These are phyloP conservation scores for Henckelia pumila DNA, from an alignment of 257 asterid species.

Conservation along the genomic window DNA sequence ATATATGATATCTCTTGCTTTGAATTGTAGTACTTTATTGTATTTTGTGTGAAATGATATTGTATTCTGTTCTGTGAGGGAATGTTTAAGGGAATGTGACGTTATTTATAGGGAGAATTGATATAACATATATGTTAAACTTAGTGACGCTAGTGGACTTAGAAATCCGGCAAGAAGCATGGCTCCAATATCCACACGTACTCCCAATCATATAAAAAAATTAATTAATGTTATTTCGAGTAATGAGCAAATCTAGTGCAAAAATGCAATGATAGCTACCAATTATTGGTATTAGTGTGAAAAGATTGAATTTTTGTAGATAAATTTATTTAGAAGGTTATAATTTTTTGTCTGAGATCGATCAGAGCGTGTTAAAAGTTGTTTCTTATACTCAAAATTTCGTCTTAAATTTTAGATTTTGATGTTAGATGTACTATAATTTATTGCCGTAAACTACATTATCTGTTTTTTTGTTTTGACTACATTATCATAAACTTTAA, in stretches of 20 bases:
- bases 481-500: too few relatives aligned
- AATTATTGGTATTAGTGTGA: not conserved
- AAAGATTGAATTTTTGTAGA: too few relatives aligned
- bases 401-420: too few relatives aligned
- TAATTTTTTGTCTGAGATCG: too few relatives aligned
- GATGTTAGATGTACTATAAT: too few relatives aligned
- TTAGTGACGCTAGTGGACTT: conserved; percentile 12
- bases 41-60: conserved; percentile 12
- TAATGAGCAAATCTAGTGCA: not conserved
- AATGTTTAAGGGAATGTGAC: conserved; percentile 26
- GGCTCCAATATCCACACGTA: conserved; percentile 26
- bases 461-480: too few relatives aligned
- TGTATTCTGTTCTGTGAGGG: conserved; percentile 11
- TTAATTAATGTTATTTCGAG: not conserved
- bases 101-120: conserved; percentile 26
- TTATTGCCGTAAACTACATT: too few relatives aligned
- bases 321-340: too few relatives aligned
- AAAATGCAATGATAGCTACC: not conserved
- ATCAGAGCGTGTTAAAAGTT: too few relatives aligned
- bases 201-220: not conserved
- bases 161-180: conserved; percentile 29
- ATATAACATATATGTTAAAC: conserved; percentile 8
- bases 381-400: too few relatives aligned
- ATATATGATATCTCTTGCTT: too few relatives aligned
- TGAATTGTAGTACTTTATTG: not conserved